phyloP scores from a whole-genome alignment of 2,329 filamentous ascomycete species.

The Aaosphaeria arxii region DNA sequence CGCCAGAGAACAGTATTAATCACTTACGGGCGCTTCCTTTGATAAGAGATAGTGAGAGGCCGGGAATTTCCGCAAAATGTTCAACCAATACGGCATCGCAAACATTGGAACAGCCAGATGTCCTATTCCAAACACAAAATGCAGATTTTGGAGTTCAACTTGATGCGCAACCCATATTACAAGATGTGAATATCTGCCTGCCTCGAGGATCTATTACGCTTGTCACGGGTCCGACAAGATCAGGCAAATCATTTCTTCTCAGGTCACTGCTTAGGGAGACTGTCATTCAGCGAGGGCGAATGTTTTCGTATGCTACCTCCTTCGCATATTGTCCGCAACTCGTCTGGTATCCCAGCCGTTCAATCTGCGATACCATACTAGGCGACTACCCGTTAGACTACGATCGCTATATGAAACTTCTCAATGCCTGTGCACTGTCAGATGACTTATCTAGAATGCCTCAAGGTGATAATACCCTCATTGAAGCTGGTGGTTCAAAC shows the following conservation, averaged over 20 bases:
- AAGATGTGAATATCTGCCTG: conserved; percentile 3
- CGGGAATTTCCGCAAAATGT: not conserved
- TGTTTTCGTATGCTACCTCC: not conserved
- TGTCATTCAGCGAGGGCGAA: conserved; percentile 1
- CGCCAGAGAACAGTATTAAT: no score
- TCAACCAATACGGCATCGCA: not conserved
- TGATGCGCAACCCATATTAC: conserved; percentile 8
- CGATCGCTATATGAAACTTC: conserved; percentile 33
- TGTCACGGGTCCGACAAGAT: conserved; percentile 5
- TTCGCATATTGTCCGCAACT: conserved; percentile 22
- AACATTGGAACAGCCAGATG: not conserved
- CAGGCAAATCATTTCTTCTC: conserved; percentile 33
- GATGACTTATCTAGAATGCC: conserved; percentile 8
- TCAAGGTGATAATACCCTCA: conserved; percentile 33
- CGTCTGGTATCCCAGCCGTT: conserved; percentile 23
- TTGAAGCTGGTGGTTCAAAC: conserved; percentile 46
- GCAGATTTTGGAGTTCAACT: not conserved
- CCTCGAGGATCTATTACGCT: conserved; percentile 1
- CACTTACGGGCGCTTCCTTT: conserved; percentile 14
- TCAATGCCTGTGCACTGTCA: conserved; percentile 14
- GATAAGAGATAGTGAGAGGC: conserved; percentile 6
- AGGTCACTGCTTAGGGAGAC: conserved; percentile 10
- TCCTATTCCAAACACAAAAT: not conserved
- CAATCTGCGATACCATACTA: conserved; percentile 23
- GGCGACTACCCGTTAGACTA: conserved; percentile 32